A percentile compares a stretch with the other conserved stretches of the same genome.
These are phyloP conservation scores for Globisporangium paroecandrum DNA, from an alignment of 352 stramenopile genomes.

Conservation along the genomic window DNA sequence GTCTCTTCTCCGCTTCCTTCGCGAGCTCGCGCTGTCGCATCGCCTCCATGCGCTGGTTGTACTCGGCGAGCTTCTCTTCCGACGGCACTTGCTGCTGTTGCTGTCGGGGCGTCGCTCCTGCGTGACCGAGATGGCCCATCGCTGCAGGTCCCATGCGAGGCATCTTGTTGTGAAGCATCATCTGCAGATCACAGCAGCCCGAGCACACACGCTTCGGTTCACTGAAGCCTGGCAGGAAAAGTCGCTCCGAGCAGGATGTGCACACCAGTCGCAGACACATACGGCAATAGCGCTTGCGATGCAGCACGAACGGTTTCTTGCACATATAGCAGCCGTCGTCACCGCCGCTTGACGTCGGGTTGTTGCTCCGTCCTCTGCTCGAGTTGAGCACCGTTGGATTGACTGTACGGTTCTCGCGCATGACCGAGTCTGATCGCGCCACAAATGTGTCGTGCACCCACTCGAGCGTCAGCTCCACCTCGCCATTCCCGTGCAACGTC, in stretches of 20 bases:
- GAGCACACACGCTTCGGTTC: constrained; percentile 85
- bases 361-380: constrained; percentile 16
- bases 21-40: constrained; percentile 76
- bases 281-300: constrained; percentile 77
- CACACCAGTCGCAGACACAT: constrained; percentile 86
- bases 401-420: constrained; percentile 61
- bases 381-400: constrained; percentile 7
- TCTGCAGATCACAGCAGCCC: constrained; percentile 83
- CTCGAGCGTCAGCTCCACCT: constrained; percentile 87
- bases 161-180: constrained; percentile 86
- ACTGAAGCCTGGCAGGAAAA: constrained; percentile 85
- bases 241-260: constrained; percentile 78
- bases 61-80: constrained; percentile 62
- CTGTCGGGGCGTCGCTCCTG: constrained; percentile 10
- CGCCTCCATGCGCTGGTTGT: constrained; percentile 64
- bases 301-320: constrained; percentile 75
- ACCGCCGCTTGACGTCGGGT: constrained; percentile 19
- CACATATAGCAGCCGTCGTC: constrained; percentile 81
- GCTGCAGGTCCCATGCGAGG: constrained; percentile 39
- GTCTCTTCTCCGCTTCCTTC: constrained; percentile 64
- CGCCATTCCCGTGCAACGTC: constrained; percentile 64
- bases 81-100: constrained; percentile 25
- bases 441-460: constrained; percentile 90
- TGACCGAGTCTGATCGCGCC: constrained; percentile 82
- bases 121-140: constrained; percentile 16